These are phyloP conservation scores for Phialophora tarda DNA, from an alignment of 2,329 filamentous ascomycete genomes.

Conservation along the genomic window DNA sequence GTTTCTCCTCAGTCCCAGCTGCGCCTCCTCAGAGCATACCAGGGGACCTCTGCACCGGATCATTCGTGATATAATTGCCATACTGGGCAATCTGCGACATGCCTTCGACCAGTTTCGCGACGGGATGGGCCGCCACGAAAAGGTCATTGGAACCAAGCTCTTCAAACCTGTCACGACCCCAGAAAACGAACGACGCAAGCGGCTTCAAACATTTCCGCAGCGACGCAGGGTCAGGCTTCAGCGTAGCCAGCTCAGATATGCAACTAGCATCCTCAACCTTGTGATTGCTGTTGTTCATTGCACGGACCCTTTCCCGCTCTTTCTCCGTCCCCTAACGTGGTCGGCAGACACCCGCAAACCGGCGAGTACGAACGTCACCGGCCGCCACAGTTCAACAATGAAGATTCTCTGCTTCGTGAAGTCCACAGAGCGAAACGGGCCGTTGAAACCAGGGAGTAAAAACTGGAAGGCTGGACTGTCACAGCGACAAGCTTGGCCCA, in stretches of 20 bases:
- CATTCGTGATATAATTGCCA: neutral
- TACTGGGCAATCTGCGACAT: neutral
- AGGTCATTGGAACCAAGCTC: neutral
- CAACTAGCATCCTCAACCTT: neutral
- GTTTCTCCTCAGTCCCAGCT: neutral
- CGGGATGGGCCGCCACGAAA: neutral
- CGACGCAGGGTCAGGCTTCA: neutral
- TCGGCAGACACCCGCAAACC: constrained; percentile 1
- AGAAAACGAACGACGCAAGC: neutral
- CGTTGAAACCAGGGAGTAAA: neutral
- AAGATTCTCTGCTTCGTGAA: constrained; percentile 1
- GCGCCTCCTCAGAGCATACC: neutral
- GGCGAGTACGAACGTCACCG: neutral
- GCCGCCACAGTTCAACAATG: neutral
- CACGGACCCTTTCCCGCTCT: neutral
- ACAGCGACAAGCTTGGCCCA: neutral
- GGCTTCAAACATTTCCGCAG: neutral
- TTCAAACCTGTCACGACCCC: neutral
- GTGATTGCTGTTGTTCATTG: neutral
- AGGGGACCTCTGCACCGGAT: neutral
- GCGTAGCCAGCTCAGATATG: neutral
- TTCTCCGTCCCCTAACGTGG: neutral
- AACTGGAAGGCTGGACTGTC: neutral
- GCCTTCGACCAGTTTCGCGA: neutral
- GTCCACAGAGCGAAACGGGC: neutral